Percentiles rank a stretch among this genome's conserved stretches.
phyloP scores from a whole-genome alignment of 2,329 filamentous ascomycete genomes.

The Fusarium globosum region DNA sequence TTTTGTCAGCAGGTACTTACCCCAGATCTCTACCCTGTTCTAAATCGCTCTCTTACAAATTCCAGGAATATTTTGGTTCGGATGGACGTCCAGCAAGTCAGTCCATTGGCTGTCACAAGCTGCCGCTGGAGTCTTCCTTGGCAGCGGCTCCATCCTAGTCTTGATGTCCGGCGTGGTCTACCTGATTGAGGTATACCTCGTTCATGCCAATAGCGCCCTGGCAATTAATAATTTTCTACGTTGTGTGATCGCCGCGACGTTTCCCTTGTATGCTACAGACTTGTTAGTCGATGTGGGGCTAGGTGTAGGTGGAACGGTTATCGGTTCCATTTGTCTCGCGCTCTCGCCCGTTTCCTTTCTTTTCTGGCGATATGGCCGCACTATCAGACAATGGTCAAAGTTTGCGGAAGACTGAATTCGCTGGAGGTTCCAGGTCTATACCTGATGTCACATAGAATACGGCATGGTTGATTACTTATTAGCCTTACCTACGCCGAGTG shows the following conservation, averaged over 20 bases:
- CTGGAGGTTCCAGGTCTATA: rapidly evolving
- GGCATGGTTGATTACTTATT: rapidly evolving
- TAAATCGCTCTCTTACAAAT: rapidly evolving
- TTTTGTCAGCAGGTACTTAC: not conserved
- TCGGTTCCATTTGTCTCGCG: not conserved
- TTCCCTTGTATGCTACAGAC: not conserved
- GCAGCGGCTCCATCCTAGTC: not conserved
- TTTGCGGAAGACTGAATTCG: not conserved
- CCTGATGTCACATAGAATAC: rapidly evolving
- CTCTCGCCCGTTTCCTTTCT: not conserved
- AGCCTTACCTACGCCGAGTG: rapidly evolving
- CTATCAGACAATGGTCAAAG: not conserved
- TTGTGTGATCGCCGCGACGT: not conserved
- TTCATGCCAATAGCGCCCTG: not conserved
- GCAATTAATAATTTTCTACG: not conserved
- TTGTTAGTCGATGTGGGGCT: not conserved
- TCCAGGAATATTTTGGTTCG: not conserved
- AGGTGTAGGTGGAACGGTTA: not conserved
- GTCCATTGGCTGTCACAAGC: not conserved
- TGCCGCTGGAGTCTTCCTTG: not conserved
- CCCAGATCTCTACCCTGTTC: rapidly evolving
- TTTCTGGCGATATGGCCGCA: not conserved
- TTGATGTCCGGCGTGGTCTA: not conserved
- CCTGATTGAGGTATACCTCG: not conserved
- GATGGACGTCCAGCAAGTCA: not conserved